Base-by-base conservation (phyloP, 2,329 filamentous ascomycete species). In the Penicillium sp. region DNA sequence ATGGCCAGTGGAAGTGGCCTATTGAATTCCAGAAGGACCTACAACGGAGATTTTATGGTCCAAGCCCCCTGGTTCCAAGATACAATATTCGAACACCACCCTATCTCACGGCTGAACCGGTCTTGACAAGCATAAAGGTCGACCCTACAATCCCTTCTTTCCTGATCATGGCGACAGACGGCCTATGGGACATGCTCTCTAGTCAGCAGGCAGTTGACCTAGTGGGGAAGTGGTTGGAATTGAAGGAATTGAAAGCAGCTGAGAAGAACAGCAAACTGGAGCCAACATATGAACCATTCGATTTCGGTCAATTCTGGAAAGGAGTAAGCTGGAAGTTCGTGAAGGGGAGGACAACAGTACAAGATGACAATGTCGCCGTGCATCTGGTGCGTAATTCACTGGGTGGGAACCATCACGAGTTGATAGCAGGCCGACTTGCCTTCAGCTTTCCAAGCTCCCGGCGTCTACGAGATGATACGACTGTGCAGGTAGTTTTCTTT, bases 1-100 rank as follows among this genome's bases (percentile, higher is more conserved):
- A 87, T 60, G 74, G 77, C 41, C 74, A 78, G 47, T 86, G 81
- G 80, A 87, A 87, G 62, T 86, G 82, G 80, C 62, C 77, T 3
- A 59, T 74, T 11, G 70, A 75, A 2, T 64, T 79, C 5, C 70
- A 77, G 47, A 61, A 68, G 27, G 62, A 70, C 2, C 66, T 74
- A 36, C 35, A 57, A 9, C 18, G 27, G 3, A 52, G 42, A 28
- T 63, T 62, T 35, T 14, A 69, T 73, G 51, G 58, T 63, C 46
- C 71, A 72, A 41, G 81, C 73, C 65, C 76, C 22, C 54, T 64
- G 11, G 50, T 44, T 37, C 73, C 74, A 54, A 46, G 57, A 55
- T 59, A 61, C 20, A 20, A 20, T 4, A 39, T 59, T 38, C 56
- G 28, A 78, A 62, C 80, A 0, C 83, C 82, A 3, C 84, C 85